These are phyloP conservation scores for Verbena officinalis DNA, from an alignment of 257 asterid genomes.

Conservation along the genomic window DNA sequence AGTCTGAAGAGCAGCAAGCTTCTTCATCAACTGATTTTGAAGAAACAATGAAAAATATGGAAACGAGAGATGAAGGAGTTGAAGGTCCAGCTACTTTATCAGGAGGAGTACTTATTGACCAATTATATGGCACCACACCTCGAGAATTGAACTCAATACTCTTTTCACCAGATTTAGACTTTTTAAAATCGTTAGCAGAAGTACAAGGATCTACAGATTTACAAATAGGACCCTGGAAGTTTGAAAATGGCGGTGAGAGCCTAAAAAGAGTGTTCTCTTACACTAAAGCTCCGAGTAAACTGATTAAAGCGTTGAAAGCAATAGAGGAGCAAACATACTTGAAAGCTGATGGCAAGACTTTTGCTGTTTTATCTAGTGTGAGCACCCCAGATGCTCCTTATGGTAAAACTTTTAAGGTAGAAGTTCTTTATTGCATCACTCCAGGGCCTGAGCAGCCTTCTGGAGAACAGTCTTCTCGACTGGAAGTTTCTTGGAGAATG, in stretches of 20 bases:
- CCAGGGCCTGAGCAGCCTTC: constrained; percentile 90
- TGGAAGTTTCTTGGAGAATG: constrained; percentile 86
- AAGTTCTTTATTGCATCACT: constrained; percentile 83
- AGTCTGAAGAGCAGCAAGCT: constrained; percentile 54
- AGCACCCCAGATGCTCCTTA: constrained; percentile 98
- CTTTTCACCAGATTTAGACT: constrained; percentile 73
- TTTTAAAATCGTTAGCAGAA: constrained; percentile 59
- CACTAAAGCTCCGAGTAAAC: constrained; percentile 78
- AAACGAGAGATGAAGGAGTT: constrained; percentile 59
- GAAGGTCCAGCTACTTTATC: constrained; percentile 71
- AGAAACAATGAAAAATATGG: constrained; percentile 67
- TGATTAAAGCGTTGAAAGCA: constrained; percentile 83
- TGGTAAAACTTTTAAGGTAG: constrained; percentile 72
- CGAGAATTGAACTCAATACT: constrained; percentile 67
- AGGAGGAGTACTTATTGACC: constrained; percentile 83
- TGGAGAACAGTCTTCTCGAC: constrained; percentile 73
- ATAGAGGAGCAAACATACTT: constrained; percentile 84
- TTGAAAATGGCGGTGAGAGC: constrained; percentile 62
- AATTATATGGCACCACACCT: constrained; percentile 61
- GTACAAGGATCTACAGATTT: constrained; percentile 75
- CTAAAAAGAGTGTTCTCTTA: constrained; percentile 62
- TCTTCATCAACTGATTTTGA: constrained; percentile 59
- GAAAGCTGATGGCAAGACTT: constrained; percentile 76
- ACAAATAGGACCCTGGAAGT: constrained; percentile 80
- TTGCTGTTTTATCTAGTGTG: constrained; percentile 68